Percentiles rank a stretch among this genome's conserved stretches.
phyloP scores from a whole-genome alignment of 345 rosid species.

The Balakata baccata region DNA sequence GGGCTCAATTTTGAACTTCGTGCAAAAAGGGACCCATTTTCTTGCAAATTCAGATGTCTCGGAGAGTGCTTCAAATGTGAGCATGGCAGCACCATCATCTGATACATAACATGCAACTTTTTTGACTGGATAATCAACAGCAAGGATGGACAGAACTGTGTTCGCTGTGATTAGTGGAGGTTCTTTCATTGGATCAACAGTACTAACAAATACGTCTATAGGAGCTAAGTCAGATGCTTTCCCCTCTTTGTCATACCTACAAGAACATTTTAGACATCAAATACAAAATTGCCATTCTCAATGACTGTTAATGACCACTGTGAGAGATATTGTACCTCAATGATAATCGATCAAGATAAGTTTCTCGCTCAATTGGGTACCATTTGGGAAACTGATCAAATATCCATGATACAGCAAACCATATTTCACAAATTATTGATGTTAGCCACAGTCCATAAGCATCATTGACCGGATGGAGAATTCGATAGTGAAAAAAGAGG shows the following conservation, averaged over 20 bases:
- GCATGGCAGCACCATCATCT: constrained; percentile 98
- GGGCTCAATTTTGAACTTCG: constrained; percentile 72
- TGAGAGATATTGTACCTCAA: constrained; percentile 38
- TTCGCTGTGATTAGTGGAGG: constrained; percentile 93
- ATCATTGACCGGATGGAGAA: constrained; percentile 77
- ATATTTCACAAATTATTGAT: constrained; percentile 83
- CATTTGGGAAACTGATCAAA: constrained; percentile 91
- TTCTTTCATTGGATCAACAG: constrained; percentile 91
- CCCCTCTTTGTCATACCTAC: constrained; percentile 79
- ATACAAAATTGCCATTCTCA: not conserved
- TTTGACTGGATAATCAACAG: constrained; percentile 84
- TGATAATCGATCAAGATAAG: constrained; percentile 79
- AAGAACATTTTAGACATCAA: not conserved
- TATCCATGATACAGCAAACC: constrained; percentile 98
- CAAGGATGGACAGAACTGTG: constrained; percentile 86
- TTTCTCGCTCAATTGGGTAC: constrained; percentile 76
- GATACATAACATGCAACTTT: constrained; percentile 92
- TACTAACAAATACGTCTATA: constrained; percentile 78
- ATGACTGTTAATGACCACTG: not conserved
- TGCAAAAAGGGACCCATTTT: constrained; percentile 94
- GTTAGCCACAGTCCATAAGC: constrained; percentile 78
- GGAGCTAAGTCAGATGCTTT: constrained; percentile 62
- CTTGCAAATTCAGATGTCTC: constrained; percentile 89
- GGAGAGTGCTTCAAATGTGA: constrained; percentile 86
- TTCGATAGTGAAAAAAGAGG: constrained; percentile 81